These are phyloP conservation scores for Caryopteris hybrid DNA, from an alignment of 305 asterid species.

Conservation along the genomic window DNA sequence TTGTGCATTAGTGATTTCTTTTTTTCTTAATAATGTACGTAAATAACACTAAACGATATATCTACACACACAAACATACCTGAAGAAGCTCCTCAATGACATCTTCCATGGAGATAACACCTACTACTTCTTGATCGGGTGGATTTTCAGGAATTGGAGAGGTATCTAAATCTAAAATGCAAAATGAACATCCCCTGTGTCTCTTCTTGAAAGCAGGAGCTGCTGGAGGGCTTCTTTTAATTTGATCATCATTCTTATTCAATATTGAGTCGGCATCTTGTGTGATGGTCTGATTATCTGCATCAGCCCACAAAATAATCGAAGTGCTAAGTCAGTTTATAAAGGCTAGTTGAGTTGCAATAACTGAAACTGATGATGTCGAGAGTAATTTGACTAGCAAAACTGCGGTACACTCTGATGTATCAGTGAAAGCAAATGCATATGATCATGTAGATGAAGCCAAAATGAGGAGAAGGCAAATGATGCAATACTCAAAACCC, in stretches of 20 bases:
- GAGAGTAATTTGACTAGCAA: too few species aligned
- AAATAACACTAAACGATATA: background rate
- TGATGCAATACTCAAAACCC: too few species aligned
- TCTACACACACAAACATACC: too few species aligned
- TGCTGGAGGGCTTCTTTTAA: conserved; percentile 65
- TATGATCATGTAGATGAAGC: too few species aligned
- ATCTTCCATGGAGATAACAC: conserved; percentile 96
- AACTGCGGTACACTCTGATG: too few species aligned
- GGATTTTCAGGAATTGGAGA: conserved; percentile 76
- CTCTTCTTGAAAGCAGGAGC: conserved; percentile 95
- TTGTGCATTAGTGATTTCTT: background rate
- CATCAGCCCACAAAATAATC: conserved; percentile 12
- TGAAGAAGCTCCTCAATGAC: conserved; percentile 99
- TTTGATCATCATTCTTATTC: conserved; percentile 43
- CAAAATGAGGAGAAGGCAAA: too few species aligned
- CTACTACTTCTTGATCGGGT: conserved; percentile 74
- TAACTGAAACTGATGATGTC: too few species aligned
- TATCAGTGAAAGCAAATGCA: too few species aligned
- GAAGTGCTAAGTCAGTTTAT: too few species aligned
- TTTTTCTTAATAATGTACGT: background rate
- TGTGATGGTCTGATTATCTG: conserved; percentile 48
- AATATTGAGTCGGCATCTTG: conserved; percentile 29
- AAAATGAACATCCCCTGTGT: conserved; percentile 89
- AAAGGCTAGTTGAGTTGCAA: too few species aligned
- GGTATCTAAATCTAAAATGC: conserved; percentile 82